Percentiles rank a stretch among this genome's conserved stretches.
Evolutionary conservation across 352 stramenopile species (phyloP).

Genomic region (Thraustotheca clavata): DNA sequence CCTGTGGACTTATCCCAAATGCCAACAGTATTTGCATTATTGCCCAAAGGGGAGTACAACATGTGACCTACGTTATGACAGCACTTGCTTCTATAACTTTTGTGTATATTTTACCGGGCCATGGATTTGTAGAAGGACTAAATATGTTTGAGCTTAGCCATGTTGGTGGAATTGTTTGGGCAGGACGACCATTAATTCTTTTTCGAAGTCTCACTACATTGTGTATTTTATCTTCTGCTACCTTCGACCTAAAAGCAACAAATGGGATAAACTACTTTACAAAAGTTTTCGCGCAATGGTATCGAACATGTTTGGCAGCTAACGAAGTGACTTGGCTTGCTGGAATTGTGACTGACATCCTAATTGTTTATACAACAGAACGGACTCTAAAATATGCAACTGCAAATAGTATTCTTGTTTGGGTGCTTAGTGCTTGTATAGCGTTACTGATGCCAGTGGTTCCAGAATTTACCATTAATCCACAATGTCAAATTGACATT

Average conservation of each 20-base stretch:
- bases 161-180: neutral
- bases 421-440: neutral
- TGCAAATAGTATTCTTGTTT: neutral
- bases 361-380: neutral
- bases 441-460: neutral
- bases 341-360: neutral
- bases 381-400: neutral
- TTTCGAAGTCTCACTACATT: neutral
- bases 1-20: no score
- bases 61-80: neutral
- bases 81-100: neutral
- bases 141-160: slow-evolving; percentile 5
- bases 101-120: neutral
- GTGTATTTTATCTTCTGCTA: neutral
- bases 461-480: neutral
- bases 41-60: neutral
- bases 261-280: no score
- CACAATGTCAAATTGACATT: neutral
- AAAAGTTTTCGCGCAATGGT: no score
- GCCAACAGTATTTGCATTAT: no score
- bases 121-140: neutral
- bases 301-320: slow-evolving; percentile 6
- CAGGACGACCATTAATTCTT: neutral
- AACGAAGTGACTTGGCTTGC: slow-evolving; percentile 11
- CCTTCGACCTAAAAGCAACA: no score